Percentiles rank a stretch among this genome's conserved stretches.
phyloP scores from a whole-genome alignment of 2,329 filamentous ascomycete genomes.

The Paecilomyces fulvus region DNA sequence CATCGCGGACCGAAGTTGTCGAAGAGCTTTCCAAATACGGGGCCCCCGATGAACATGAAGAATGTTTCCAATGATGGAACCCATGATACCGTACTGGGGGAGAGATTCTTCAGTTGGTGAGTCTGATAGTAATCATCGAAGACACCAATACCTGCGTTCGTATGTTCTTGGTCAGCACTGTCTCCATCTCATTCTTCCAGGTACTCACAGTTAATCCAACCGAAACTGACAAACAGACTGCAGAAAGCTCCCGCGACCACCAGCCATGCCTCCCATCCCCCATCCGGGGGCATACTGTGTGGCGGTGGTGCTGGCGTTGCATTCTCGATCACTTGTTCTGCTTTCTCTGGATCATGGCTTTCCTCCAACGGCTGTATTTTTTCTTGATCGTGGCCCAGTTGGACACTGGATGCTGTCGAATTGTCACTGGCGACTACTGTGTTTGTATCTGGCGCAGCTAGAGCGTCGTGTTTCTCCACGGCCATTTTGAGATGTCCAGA shows the following conservation, averaged over 20 bases:
- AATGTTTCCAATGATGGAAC: constrained; percentile 37
- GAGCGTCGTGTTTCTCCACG: neutral
- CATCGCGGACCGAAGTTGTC: constrained; percentile 4
- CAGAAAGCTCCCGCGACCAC: constrained; percentile 22
- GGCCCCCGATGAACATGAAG: constrained; percentile 22
- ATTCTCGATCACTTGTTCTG: neutral
- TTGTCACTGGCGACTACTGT: neutral
- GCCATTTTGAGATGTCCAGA: neutral
- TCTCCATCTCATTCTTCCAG: neutral
- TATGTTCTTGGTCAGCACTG: neutral
- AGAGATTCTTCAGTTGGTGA: constrained; percentile 30
- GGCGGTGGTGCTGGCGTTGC: neutral
- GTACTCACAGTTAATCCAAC: constrained; percentile 31
- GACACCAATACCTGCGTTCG: constrained; percentile 25
- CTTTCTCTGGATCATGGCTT: neutral
- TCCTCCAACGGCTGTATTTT: neutral
- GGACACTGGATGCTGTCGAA: neutral
- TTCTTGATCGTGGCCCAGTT: neutral
- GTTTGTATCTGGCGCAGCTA: neutral
- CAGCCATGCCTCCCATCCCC: constrained; percentile 23
- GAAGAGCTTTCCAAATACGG: constrained; percentile 13
- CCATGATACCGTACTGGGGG: constrained; percentile 34
- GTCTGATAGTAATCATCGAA: constrained; percentile 38
- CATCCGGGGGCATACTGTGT: constrained; percentile 15
- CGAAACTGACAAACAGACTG: constrained; percentile 21